phyloP scores from a whole-genome alignment of 2,329 filamentous ascomycete species.

The Zasmidium citrigriseum region DNA sequence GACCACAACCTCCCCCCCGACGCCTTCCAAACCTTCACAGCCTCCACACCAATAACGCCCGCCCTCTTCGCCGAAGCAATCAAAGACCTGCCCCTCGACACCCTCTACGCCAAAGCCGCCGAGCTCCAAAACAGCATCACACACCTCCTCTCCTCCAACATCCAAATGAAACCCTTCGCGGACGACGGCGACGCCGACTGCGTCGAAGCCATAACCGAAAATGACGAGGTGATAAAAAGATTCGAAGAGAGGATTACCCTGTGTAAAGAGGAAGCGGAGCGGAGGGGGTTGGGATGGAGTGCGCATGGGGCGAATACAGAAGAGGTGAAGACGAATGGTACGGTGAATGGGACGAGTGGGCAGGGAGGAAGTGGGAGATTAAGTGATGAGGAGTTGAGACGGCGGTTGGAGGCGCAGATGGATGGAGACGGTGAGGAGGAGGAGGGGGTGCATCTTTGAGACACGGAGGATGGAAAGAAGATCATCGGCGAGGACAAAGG shows the following conservation, averaged over 20 bases:
- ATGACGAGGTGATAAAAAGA: constrained; percentile 66
- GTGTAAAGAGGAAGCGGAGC: constrained; percentile 65
- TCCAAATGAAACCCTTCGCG: constrained; percentile 69
- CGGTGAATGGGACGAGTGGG: constrained; percentile 21
- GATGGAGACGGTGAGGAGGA: constrained; percentile 49
- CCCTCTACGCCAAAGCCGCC: constrained; percentile 72
- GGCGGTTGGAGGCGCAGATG: constrained; percentile 58
- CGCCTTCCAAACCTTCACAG: constrained; percentile 17
- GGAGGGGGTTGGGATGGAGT: constrained; percentile 58
- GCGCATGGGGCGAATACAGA: constrained; percentile 29
- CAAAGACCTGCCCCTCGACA: constrained; percentile 63
- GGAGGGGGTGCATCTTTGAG: constrained; percentile 63
- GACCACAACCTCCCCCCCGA: constrained; percentile 7
- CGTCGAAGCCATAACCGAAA: constrained; percentile 72
- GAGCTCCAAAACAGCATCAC: constrained; percentile 74
- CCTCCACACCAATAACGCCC: constrained; percentile 28
- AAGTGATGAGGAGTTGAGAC: constrained; percentile 61
- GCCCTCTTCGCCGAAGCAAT: constrained; percentile 56
- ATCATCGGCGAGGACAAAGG: not conserved
- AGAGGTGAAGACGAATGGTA: constrained; percentile 19
- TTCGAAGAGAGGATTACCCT: constrained; percentile 67
- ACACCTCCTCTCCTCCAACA: constrained; percentile 73
- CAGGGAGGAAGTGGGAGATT: constrained; percentile 48
- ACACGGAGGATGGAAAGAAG: not conserved
- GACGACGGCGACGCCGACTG: constrained; percentile 67